Conservation (phyloP, 2,329 filamentous ascomycete species). For the Xylariaceae sp. region DNA sequence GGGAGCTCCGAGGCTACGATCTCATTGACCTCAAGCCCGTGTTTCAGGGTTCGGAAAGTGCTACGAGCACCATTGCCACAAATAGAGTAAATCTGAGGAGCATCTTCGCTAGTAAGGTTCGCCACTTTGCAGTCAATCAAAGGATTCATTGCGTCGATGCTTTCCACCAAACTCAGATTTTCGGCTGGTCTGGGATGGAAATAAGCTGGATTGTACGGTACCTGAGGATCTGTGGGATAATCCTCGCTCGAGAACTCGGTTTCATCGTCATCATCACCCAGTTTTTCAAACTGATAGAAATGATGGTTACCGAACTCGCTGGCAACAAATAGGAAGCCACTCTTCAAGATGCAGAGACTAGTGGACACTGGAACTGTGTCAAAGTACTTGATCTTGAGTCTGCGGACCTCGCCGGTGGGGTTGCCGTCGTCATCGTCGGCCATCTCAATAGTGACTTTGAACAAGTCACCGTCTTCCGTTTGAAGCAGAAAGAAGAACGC, state of each 20-base stretch:
- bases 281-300: constrained; percentile 95
- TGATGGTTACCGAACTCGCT: constrained; percentile 90
- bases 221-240: constrained; percentile 70
- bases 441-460: constrained; percentile 94
- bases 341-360: constrained; percentile 88
- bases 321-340: constrained; percentile 89
- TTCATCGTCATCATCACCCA: constrained; percentile 93
- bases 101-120: constrained; percentile 87
- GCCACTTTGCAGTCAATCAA: constrained; percentile 87
- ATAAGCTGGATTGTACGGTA: constrained; percentile 72
- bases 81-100: constrained; percentile 91
- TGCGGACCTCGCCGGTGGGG: constrained; percentile 73
- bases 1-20: constrained; percentile 93
- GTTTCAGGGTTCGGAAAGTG: constrained; percentile 85
- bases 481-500: constrained; percentile 97
- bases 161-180: constrained; percentile 81
- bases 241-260: constrained; percentile 79
- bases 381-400: constrained; percentile 94
- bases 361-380: constrained; percentile 89
- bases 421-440: constrained; percentile 74
- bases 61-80: constrained; percentile 86
- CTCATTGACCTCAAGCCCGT: constrained; percentile 88
- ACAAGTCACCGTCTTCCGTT: constrained; percentile 95
- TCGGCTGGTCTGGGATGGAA: constrained; percentile 77
- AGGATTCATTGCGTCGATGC: constrained; percentile 84